phyloP scores from a whole-genome alignment of 1,139 yeast species.

The Candida sanyaensis region DNA sequence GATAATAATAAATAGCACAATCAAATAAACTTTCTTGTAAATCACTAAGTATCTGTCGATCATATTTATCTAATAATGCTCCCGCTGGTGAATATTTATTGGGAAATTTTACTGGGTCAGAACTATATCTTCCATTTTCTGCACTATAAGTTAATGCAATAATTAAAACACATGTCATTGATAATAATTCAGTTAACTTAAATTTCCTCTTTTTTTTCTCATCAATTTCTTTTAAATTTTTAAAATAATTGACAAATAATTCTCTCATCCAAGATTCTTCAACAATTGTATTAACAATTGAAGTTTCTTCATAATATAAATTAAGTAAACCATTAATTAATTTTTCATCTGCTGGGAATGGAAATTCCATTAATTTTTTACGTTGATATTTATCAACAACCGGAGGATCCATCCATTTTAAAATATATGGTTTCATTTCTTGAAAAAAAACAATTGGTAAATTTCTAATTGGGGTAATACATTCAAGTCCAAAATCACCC shows the following conservation, averaged over 20 bases:
- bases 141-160: slow-evolving; percentile 21
- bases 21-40: slow-evolving; percentile 29
- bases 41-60: slow-evolving; percentile 9
- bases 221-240: slow-evolving; percentile 10
- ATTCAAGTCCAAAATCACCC: slow-evolving; percentile 22
- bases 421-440: slow-evolving; percentile 21
- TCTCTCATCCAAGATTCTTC: slow-evolving; percentile 19
- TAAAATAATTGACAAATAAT: slow-evolving; percentile 25
- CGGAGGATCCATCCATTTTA: slow-evolving; percentile 39
- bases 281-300: slow-evolving; percentile 18
- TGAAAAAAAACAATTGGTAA: slow-evolving; percentile 30
- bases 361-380: slow-evolving; percentile 23
- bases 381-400: slow-evolving; percentile 23
- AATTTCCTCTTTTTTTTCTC: slow-evolving; percentile 14
- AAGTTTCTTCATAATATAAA: slow-evolving; percentile 17
- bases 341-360: slow-evolving; percentile 29
- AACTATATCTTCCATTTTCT: slow-evolving; percentile 17
- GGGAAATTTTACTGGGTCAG: slow-evolving; percentile 6
- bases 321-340: slow-evolving; percentile 26
- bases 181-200: slow-evolving; percentile 32
- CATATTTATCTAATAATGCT: slow-evolving; percentile 10
- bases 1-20: slow-evolving; percentile 51
- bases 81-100: slow-evolving; percentile 2
- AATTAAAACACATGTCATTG: slow-evolving; percentile 34
- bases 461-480: slow-evolving; percentile 30